phyloP scores from a whole-genome alignment of 768 basidiomycete genomes.

The Lactarius indigo region DNA sequence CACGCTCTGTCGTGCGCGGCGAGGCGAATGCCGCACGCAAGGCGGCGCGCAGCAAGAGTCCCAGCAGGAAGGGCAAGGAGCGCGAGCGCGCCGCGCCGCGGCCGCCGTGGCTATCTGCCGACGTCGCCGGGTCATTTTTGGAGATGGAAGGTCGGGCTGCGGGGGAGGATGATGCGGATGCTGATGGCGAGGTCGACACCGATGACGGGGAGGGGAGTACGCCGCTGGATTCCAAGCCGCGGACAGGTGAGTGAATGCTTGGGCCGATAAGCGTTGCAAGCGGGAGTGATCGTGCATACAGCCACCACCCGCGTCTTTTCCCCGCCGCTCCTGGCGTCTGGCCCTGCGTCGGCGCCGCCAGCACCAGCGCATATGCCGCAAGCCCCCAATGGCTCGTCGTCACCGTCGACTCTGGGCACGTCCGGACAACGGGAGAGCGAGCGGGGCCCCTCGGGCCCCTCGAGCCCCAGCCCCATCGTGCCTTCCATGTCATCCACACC shows the following conservation, averaged over 20 bases:
- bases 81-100: neutral
- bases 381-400: neutral
- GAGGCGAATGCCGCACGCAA: neutral
- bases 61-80: slow-evolving; percentile 17
- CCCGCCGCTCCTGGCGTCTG: neutral
- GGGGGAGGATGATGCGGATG: slow-evolving; percentile 11
- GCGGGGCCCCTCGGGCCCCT: neutral
- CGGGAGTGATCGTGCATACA: neutral
- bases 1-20: neutral
- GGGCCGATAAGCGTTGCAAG: neutral
- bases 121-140: slow-evolving; percentile 16
- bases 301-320: neutral
- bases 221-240: neutral
- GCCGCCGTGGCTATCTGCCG: neutral
- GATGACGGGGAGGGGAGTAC: slow-evolving; percentile 1
- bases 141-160: slow-evolving; percentile 22
- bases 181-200: neutral
- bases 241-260: slow-evolving; percentile 2
- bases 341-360: neutral
- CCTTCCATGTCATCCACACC: neutral
- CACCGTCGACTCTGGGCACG: neutral
- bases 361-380: neutral
- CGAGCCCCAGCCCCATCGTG: neutral
- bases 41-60: slow-evolving; percentile 10
- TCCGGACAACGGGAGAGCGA: neutral